phyloP scores from a whole-genome alignment of 331 rosid genomes.

The Malus hybrid region DNA sequence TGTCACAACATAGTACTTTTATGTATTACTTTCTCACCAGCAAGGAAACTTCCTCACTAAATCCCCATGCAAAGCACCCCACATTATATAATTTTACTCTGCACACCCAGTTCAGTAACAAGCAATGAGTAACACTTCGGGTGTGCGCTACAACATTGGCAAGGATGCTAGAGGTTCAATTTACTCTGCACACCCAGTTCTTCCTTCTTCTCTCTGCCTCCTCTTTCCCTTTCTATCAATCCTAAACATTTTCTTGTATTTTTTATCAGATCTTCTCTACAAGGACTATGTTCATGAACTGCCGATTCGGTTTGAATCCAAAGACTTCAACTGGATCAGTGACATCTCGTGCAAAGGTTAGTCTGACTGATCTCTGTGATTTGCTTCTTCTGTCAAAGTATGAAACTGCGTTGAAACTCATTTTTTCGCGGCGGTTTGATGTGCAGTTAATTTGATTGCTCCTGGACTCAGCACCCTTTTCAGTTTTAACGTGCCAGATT shows the following conservation, averaged over 20 bases:
- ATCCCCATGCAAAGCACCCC: slow-evolving; percentile 1
- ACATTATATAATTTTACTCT: too few relatives aligned
- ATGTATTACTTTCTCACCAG: slow-evolving; percentile 4
- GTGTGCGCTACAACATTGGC: slow-evolving; percentile 49
- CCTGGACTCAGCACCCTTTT: slow-evolving; percentile 55
- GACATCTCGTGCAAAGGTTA: slow-evolving; percentile 53
- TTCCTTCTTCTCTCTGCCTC: not conserved
- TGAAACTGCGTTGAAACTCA: too few relatives aligned
- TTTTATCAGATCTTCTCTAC: slow-evolving; percentile 53
- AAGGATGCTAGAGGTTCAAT: slow-evolving; percentile 59
- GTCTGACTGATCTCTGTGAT: not conserved
- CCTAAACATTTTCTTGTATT: slow-evolving; percentile 15
- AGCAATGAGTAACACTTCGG: slow-evolving; percentile 40
- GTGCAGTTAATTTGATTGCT: slow-evolving; percentile 41
- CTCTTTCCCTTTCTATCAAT: not conserved
- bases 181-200: not conserved
- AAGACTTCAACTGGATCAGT: slow-evolving; percentile 44
- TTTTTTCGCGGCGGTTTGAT: too few relatives aligned
- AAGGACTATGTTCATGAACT: slow-evolving; percentile 40
- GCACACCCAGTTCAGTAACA: slow-evolving; percentile 1
- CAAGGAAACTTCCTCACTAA: slow-evolving; percentile 53
- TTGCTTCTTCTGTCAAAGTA: not conserved
- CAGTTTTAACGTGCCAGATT: slow-evolving; percentile 23
- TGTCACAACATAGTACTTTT: not conserved
- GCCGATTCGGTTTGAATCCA: slow-evolving; percentile 38